Conservation (phyloP, 306 rosid genomes). For the Acacia crassicarpa region DNA sequence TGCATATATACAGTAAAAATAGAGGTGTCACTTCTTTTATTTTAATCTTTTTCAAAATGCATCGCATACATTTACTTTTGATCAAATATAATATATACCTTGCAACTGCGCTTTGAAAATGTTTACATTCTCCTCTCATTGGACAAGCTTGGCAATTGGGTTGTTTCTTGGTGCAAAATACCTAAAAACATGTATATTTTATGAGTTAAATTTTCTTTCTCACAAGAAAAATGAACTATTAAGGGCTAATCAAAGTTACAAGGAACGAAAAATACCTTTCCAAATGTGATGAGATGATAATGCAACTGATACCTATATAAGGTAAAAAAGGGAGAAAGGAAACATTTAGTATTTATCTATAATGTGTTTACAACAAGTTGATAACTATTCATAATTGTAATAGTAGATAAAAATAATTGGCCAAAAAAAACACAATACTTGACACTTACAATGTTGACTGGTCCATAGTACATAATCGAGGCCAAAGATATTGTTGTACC, state of each 20-base stretch:
- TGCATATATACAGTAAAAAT: background rate
- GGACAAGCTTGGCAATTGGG: slow-evolving; percentile 84
- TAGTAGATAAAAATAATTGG: slow-evolving; percentile 23
- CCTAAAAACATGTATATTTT: slow-evolving; percentile 38
- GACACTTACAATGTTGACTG: slow-evolving; percentile 48
- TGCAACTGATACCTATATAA: slow-evolving; percentile 68
- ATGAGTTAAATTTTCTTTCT: background rate
- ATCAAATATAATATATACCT: slow-evolving; percentile 46
- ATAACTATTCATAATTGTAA: background rate
- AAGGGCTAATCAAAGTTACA: background rate
- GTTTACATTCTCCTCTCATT: slow-evolving; percentile 52
- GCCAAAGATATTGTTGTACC: slow-evolving; percentile 78
- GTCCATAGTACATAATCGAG: slow-evolving; percentile 51
- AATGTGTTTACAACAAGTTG: background rate
- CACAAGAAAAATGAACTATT: background rate
- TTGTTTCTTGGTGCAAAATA: slow-evolving; percentile 55
- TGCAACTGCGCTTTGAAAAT: slow-evolving; percentile 54
- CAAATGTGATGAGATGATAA: slow-evolving; percentile 80
- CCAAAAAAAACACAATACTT: slow-evolving; percentile 35
- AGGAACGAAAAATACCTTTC: slow-evolving; percentile 53
- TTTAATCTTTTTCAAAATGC: background rate
- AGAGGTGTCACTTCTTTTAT: background rate
- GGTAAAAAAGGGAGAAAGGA: background rate
- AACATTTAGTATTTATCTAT: background rate
- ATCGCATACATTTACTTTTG: background rate